Evolutionary conservation across 768 basidiomycete species (phyloP).

Genomic region (Trametes meyenii): DNA sequence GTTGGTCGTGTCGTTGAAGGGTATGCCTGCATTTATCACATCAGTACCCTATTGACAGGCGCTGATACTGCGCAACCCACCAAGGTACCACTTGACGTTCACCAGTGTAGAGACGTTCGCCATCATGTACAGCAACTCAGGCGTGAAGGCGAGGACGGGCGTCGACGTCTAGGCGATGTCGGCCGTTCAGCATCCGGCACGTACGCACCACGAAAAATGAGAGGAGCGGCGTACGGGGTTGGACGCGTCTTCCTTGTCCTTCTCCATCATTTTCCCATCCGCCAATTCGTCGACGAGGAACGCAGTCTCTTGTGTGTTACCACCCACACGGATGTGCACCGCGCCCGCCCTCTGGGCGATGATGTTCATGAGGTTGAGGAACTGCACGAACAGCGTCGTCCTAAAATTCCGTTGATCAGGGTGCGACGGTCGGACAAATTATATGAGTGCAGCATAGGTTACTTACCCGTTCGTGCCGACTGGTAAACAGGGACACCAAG

Average conservation of each 20-base stretch:
- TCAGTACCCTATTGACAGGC: slow-evolving; percentile 33
- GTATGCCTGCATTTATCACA: slow-evolving; percentile 42
- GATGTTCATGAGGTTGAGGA: slow-evolving; percentile 52
- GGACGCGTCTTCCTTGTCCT: slow-evolving; percentile 34
- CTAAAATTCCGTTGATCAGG: background rate
- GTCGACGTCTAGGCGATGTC: slow-evolving; percentile 46
- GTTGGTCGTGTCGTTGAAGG: slow-evolving; percentile 66
- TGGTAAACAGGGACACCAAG: background rate
- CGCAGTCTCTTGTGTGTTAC: slow-evolving; percentile 54
- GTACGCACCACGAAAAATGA: no score
- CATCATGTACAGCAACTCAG: slow-evolving; percentile 62
- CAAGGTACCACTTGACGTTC: slow-evolving; percentile 50
- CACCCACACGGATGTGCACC: slow-evolving; percentile 44
- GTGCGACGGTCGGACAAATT: background rate
- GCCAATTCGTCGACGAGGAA: slow-evolving; percentile 26
- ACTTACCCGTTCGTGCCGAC: slow-evolving; percentile 11
- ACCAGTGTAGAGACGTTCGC: slow-evolving; percentile 46
- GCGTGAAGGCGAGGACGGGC: slow-evolving; percentile 50
- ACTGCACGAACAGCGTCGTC: slow-evolving; percentile 32
- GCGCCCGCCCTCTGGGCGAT: slow-evolving; percentile 44
- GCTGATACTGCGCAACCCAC: slow-evolving; percentile 22
- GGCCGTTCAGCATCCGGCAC: no score
- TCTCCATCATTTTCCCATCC: slow-evolving; percentile 29
- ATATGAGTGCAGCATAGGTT: background rate
- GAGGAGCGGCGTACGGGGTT: slow-evolving; percentile 37